Base-by-base conservation (phyloP, 129 eudicot genomes). In the Smallanthus sonchifolius region DNA sequence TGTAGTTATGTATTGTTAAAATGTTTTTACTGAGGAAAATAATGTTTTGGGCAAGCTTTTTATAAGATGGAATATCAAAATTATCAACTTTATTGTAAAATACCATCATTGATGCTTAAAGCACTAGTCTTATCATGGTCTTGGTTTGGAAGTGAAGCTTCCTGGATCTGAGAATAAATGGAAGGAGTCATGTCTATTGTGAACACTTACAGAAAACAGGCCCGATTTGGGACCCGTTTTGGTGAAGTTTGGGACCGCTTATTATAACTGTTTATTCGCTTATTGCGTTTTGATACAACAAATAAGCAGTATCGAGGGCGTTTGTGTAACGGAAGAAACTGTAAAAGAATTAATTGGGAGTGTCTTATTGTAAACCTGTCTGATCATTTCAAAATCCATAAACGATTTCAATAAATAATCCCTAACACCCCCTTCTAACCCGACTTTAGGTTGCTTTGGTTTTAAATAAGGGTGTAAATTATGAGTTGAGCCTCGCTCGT, bases 101-200 rank as follows among this genome's bases (percentile, higher is more conserved):
- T 48, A 13, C 17, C 55, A 49, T 49, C 56, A 20, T 49, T 52
- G 60, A 17, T 52, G 60, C 60, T 52, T 52, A 52, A 17, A 52
- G 11, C 30, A 52, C 11, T 16, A 52, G 30, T 17, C 30, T 52
- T 52, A 7, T 56, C 9, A 19, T 56, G 34, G 14, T 24, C 63
- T 19, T 20, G 63, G 63, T 24, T 56, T 56, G 63, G 63, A 19
- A 56, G 63, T 56, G 63, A 56, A 56, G 63, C 35, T 56, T 56
- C 20, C 63, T 20, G 35, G 20, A 56, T 10, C 32, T 20, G n/a
- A 56, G 13, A 56, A 24, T 9, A 56, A 20, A 56, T 56, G 63
- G 63, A 56, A 56, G 36, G 63, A 56, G 62, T 55, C 62, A 55
- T 55, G 62, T 20, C 62, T 8, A 55, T 55, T 55, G 36, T 55